Percentiles rank a stretch among this genome's conserved stretches.
These are phyloP conservation scores for Candida gorgasii DNA, from an alignment of 805 yeast species.

Conservation along the genomic window DNA sequence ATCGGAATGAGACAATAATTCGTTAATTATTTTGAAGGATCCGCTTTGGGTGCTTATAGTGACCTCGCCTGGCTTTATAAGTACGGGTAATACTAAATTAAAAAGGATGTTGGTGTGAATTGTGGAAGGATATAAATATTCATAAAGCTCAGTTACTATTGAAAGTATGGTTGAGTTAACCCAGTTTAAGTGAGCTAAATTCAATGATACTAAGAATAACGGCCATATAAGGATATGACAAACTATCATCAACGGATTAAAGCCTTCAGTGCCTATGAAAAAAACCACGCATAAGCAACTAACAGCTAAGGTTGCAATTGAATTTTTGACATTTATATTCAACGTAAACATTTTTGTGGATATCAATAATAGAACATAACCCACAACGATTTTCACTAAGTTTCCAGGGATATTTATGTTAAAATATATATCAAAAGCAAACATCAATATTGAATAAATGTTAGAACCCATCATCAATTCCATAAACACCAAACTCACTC, in stretches of 20 bases:
- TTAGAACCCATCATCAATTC: slow-evolving; percentile 5
- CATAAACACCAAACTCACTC: slow-evolving; percentile 2
- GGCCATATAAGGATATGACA: not conserved
- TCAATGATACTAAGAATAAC: slow-evolving; percentile 3
- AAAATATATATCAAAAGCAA: slow-evolving; percentile 8
- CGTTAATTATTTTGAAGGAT: slow-evolving; percentile 16
- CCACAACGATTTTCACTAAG: slow-evolving; percentile 4
- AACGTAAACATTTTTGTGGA: slow-evolving; percentile 1
- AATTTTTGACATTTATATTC: not conserved
- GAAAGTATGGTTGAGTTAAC: slow-evolving; percentile 3
- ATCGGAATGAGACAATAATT: slow-evolving; percentile 48
- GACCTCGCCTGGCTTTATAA: slow-evolving; percentile 1
- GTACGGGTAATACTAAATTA: slow-evolving; percentile 5
- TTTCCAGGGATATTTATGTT: not conserved
- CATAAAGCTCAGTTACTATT: not conserved
- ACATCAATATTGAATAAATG: slow-evolving; percentile 4
- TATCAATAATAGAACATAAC: not conserved
- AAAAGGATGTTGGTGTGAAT: slow-evolving; percentile 3
- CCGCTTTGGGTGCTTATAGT: not conserved
- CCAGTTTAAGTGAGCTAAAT: not conserved
- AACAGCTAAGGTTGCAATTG: not conserved
- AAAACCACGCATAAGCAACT: not conserved
- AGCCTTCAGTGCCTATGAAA: not conserved
- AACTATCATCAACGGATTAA: slow-evolving; percentile 2
- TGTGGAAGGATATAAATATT: slow-evolving; percentile 5